phyloP scores from a whole-genome alignment of 331 rosid species.

The Quercus lobata region DNA sequence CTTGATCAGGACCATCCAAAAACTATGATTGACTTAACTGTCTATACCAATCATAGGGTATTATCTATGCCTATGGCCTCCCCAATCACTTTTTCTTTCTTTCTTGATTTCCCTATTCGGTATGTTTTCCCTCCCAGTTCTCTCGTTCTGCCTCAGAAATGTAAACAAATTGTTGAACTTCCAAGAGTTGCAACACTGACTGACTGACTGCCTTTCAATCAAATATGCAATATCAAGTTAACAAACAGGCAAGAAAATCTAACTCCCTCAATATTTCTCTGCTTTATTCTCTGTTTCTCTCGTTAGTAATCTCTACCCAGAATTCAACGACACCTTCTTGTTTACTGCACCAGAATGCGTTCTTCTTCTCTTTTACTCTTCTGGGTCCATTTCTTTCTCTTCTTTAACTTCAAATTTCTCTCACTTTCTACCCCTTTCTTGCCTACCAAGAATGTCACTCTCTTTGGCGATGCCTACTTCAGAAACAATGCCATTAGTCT shows the following conservation, averaged over 20 bases:
- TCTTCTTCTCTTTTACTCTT: slow-evolving; percentile 9
- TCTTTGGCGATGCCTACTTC: slow-evolving; percentile 72
- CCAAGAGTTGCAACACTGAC: neutral
- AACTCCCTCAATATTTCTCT: neutral
- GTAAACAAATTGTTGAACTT: neutral
- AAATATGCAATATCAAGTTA: neutral
- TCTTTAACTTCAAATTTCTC: slow-evolving; percentile 16
- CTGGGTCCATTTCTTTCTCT: slow-evolving; percentile 17
- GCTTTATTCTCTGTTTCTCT: neutral
- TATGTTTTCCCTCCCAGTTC: neutral
- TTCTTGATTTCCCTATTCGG: neutral
- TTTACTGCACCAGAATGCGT: slow-evolving; percentile 13
- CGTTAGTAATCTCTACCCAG: neutral
- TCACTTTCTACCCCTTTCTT: slow-evolving; percentile 28
- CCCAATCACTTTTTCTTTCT: neutral
- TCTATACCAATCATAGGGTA: neutral
- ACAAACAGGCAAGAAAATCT: slow-evolving; percentile 5
- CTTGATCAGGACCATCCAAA: no score
- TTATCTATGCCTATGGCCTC: neutral
- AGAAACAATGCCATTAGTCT: slow-evolving; percentile 48
- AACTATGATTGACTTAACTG: neutral
- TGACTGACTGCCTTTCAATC: neutral
- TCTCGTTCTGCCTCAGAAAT: neutral
- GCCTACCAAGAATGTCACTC: slow-evolving; percentile 53
- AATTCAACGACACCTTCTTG: neutral